A percentile compares a stretch with the other conserved stretches of the same genome.
phyloP scores from a whole-genome alignment of 129 eudicot species.

The Tagetes patula region DNA sequence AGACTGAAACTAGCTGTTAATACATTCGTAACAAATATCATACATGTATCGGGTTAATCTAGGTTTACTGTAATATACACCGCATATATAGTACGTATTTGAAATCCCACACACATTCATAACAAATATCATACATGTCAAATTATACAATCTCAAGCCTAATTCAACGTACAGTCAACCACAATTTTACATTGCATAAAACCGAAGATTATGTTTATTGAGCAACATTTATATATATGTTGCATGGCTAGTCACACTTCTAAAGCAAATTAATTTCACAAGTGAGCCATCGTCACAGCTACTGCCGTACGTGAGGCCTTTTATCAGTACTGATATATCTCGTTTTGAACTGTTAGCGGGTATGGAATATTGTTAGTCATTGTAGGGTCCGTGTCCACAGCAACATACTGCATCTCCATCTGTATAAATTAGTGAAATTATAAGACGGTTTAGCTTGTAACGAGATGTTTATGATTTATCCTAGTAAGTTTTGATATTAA shows the following conservation, averaged over 20 bases:
- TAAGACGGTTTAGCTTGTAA: background rate
- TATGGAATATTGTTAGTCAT: constrained; percentile 52
- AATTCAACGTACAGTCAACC: constrained; percentile 9
- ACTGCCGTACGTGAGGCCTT: background rate
- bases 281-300: constrained; percentile 20
- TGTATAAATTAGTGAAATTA: constrained; percentile 22
- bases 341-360: constrained; percentile 61
- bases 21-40: no score
- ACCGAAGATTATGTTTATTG: constrained; percentile 29
- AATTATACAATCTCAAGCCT: constrained; percentile 16
- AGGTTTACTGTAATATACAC: no score
- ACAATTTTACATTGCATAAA: constrained; percentile 28
- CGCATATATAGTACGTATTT: background rate
- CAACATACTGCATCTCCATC: constrained; percentile 63
- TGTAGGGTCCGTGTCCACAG: constrained; percentile 43
- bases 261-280: constrained; percentile 22
- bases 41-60: no score
- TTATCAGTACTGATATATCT: constrained; percentile 56
- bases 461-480: background rate
- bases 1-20: no score
- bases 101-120: constrained; percentile 17
- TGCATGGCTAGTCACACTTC: constrained; percentile 34
- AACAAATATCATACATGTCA: constrained; percentile 26
- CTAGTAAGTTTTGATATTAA: background rate
- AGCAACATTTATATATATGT: constrained; percentile 28